Base-by-base conservation (phyloP, 148 eudicot species). In the Pharnaceum exiguum region DNA sequence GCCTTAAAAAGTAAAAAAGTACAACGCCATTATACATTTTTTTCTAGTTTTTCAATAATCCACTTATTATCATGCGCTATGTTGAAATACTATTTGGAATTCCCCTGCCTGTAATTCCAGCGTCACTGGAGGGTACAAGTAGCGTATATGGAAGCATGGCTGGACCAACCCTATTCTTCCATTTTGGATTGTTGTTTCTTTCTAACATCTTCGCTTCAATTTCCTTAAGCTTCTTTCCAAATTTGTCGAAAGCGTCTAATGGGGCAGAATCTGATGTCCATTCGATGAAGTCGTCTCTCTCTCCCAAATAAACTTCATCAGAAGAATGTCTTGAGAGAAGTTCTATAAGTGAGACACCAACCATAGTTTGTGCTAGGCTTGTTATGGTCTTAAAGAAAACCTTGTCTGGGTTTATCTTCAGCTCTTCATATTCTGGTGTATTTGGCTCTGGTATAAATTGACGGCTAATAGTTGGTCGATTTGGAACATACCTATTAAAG, bases 71-170 rank as follows among this genome's bases (percentile, higher is more conserved):
- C n/a, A n/a, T n/a, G n/a, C n/a, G n/a, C n/a, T n/a, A 86, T 18
- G 82, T 87, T 1, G 95, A 73, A 39, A 84, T 67, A 68, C 96
- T 88, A 33, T 88, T 88, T 15, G 96, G 96, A 51, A 88, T 88
- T 21, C 96, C 96, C 57, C 66, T 82, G 46, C 91, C 91, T 11
- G 96, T 85, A n/a, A 88, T 75, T 13, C 96, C 96, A 23, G 50
- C 48, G 2, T 56, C 78, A 58, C 84, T 76, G 10, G 71, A 66
- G 17, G 93, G 91, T 48, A 69, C 65, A 1, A 88, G 79, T 65
- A 88, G 47, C 10, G 86, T 85, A 44, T 88, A 88, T 3, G 96
- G 93, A 71, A 82, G 16, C 62, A 69, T 70, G 6, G 68, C 93
- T 9, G 86, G 84, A 19, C 96, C 96, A 17, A 29, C 53, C 57